A percentile compares a stretch with the other conserved stretches of the same genome.
Evolutionary conservation across 23 red algal species (phyloP).

Genomic region (Gracilaria gracilis): DNA sequence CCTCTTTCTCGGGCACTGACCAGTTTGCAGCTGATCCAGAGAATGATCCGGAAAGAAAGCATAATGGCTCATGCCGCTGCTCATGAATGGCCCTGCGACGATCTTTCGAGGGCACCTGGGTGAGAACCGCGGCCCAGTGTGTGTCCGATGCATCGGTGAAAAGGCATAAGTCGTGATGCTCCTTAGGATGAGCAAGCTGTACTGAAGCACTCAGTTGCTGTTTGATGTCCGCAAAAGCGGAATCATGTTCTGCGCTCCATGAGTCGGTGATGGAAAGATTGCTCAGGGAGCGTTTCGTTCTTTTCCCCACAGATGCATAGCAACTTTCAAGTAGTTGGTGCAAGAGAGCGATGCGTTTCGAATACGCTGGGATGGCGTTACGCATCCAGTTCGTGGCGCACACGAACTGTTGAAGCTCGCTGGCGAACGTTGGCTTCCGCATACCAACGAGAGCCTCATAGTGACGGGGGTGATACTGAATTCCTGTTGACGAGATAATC

Average conservation of each 20-base stretch:
- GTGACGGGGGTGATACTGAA: neutral
- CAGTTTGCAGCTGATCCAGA: neutral
- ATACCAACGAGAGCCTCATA: neutral
- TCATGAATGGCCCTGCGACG: neutral
- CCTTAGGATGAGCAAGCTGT: too few species aligned
- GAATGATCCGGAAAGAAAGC: constrained; percentile 27
- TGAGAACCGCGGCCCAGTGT: too few species aligned
- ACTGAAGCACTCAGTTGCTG: neutral
- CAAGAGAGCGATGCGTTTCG: neutral
- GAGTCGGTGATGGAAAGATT: neutral
- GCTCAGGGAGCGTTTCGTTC: neutral
- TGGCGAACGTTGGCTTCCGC: neutral
- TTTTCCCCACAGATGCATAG: neutral
- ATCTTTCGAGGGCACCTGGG: too few species aligned
- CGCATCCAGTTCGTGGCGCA: constrained; percentile 49
- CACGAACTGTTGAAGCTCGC: constrained; percentile 33
- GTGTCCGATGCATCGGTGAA: too few species aligned
- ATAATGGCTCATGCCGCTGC: constrained; percentile 9
- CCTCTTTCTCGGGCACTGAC: constrained; percentile 17
- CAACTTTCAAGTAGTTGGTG: constrained; percentile 1
- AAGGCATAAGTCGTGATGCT: too few species aligned
- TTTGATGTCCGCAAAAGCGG: constrained; percentile 1
- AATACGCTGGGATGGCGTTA: constrained; percentile 22
- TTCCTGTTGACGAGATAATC: too few species aligned
- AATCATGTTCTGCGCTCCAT: neutral